Evolutionary conservation across 2,329 filamentous ascomycete genomes (phyloP), one percentile per base, ranked within the genome.

Genomic region (Cadophora malorum): DNA sequence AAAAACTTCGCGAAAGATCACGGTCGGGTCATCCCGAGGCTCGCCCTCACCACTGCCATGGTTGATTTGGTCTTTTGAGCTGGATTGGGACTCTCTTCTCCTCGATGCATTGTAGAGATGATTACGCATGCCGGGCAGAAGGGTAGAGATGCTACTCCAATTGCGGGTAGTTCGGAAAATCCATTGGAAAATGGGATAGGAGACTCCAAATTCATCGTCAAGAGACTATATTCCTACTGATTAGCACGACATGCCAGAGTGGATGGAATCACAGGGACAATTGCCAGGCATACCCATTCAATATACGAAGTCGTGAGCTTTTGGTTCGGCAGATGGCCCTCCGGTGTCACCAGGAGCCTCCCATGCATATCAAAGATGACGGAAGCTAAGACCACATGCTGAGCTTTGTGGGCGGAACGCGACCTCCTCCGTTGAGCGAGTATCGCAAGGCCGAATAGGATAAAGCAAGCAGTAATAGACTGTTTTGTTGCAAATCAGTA

Each of bases 161-260:
- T 94, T 90, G 68, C 89, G 85, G 7, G 91, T 92, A 2, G 93
- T 91, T 67, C 91, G 87, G 76, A 91, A 96, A 75, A 96, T 90
- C 94, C 94, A 97, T 62, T 94, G 88, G 79, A 96, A 96, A 1
- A 94, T 87, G 0, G 91, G 88, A 76, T 97, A 92, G 0, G 88
- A 86, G 23, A 88, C 88, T 65, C 88, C 89, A 74, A 97, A 94
- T n/a, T 89, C 86, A 68, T 96, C 92, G 67, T 89, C 88, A 65
- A 90, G 87, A 33, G 87, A 88, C 76, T 79, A 70, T 14, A 38
- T 72, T 19, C 10, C 63, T 9, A 12, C 64, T 62, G 52, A 49
- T 62, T 59, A 63, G 63, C n/a, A 59, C 62, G 1, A 9, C 3
- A n/a, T 19, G 14, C 9, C 21, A 38, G 12, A 38, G 2, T 38